Conservation (phyloP, 1,139 yeast species). For the Nakaseomyces delphensis region DNA sequence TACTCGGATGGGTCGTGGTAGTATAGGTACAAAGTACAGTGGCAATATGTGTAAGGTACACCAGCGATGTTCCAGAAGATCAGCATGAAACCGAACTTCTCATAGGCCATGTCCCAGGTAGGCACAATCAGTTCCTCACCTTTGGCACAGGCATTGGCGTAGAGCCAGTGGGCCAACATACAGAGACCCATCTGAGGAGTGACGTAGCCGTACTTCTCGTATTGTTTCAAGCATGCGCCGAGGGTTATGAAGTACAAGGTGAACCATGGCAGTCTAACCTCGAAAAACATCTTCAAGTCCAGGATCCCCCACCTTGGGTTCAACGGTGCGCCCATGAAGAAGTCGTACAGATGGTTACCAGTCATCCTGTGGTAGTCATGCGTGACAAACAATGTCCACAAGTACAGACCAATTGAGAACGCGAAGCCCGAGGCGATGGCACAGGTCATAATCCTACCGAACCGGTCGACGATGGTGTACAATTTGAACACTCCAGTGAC, state of each 20-base stretch:
- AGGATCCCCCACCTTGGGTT: conserved; percentile 91
- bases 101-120: conserved; percentile 99
- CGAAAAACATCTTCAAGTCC: conserved; percentile 94
- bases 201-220: conserved; percentile 69
- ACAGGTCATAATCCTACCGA: conserved; percentile 88
- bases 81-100: conserved; percentile 95
- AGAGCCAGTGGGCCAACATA: conserved; percentile 81
- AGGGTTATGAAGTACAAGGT: conserved; percentile 71
- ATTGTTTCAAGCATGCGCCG: conserved; percentile 69
- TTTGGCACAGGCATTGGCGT: conserved; percentile 94
- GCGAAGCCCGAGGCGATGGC: conserved; percentile 71
- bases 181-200: conserved; percentile 69
- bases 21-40: conserved; percentile 73
- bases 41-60: conserved; percentile 96
- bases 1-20: conserved; percentile 81
- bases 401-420: conserved; percentile 54
- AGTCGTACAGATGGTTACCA: conserved; percentile 81
- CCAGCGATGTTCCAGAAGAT: conserved; percentile 99
- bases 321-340: conserved; percentile 95
- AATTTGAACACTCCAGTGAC: conserved; percentile 64
- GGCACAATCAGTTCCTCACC: conserved; percentile 97
- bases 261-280: conserved; percentile 96
- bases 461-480: conserved; percentile 64
- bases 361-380: conserved; percentile 83
- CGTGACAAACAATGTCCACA: conserved; percentile 55